Evolutionary conservation across 495 filamentous ascomycete genomes (phyloP).

Genomic region (Penicillium verhagenii): DNA sequence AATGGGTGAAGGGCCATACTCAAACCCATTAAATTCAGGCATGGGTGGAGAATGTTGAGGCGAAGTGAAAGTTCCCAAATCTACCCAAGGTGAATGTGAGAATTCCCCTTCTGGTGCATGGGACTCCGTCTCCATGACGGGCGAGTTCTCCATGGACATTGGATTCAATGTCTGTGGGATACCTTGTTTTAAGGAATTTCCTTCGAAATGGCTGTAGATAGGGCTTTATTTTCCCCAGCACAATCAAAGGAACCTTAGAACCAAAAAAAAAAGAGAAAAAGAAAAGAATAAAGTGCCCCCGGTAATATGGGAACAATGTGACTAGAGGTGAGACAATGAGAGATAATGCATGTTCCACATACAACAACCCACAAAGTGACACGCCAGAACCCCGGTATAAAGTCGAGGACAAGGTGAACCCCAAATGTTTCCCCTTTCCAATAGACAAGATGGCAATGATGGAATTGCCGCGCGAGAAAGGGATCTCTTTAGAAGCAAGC

Average conservation of each 20-base stretch:
- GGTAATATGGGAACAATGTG: constrained; percentile 21
- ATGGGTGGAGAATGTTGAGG: constrained; percentile 46
- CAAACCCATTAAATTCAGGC: constrained; percentile 43
- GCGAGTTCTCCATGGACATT: constrained; percentile 21
- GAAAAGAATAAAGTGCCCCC: constrained; percentile 5
- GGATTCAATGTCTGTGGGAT: background rate
- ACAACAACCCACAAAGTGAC: constrained; percentile 8
- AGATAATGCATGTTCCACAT: constrained; percentile 37
- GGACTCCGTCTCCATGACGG: constrained; percentile 46
- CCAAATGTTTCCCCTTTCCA: no score
- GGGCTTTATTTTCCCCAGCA: constrained; percentile 11
- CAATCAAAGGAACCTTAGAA: background rate
- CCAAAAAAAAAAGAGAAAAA: constrained; percentile 15
- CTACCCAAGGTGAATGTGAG: constrained; percentile 52
- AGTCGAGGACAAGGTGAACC: constrained; percentile 9
- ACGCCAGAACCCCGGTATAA: constrained; percentile 12
- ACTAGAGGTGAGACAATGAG: constrained; percentile 33
- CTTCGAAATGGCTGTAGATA: constrained; percentile 4
- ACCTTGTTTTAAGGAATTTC: background rate
- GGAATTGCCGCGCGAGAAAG: background rate
- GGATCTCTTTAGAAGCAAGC: constrained; percentile 2
- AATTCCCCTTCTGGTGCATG: constrained; percentile 48
- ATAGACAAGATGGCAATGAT: background rate
- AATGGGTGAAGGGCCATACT: constrained; percentile 34
- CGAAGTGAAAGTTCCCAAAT: constrained; percentile 45